Conservation (phyloP, 2,329 filamentous ascomycete genomes). For the Iodosphaeria phyllophila region DNA sequence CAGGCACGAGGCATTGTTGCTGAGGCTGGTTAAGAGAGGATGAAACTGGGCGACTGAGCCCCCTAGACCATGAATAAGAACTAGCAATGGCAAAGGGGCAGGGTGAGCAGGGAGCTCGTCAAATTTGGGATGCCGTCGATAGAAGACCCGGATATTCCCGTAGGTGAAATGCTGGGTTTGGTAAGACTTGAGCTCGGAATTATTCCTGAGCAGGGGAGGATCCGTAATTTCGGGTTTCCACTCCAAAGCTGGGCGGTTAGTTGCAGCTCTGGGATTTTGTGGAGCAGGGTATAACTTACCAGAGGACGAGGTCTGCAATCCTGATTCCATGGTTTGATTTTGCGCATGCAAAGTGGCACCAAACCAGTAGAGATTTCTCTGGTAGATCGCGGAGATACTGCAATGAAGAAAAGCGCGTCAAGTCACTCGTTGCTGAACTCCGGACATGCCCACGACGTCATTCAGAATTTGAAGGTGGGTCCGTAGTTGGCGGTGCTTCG, state of each 20-base stretch:
- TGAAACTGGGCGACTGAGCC: slow-evolving; percentile 82
- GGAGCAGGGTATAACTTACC: no score
- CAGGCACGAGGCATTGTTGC: slow-evolving; percentile 67
- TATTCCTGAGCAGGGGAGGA: slow-evolving; percentile 60
- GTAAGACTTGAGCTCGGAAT: slow-evolving; percentile 54
- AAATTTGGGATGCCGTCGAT: slow-evolving; percentile 64
- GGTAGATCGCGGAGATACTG: no score
- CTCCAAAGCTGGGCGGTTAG: not conserved
- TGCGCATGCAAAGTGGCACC: no score
- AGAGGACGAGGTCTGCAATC: no score
- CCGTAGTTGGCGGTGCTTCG: no score
- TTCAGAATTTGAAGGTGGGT: no score
- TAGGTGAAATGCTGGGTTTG: slow-evolving; percentile 54
- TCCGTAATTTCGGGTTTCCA: slow-evolving; percentile 41
- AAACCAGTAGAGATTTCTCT: no score
- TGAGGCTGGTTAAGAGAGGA: slow-evolving; percentile 60
- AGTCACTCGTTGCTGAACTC: no score
- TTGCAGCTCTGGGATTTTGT: not conserved
- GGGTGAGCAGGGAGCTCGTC: slow-evolving; percentile 59
- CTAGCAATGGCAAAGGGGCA: slow-evolving; percentile 60
- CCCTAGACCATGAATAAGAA: slow-evolving; percentile 87
- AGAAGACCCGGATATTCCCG: slow-evolving; percentile 63
- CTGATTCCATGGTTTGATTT: no score
- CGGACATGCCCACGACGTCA: no score
- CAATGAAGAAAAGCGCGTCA: no score